These are phyloP conservation scores for Neltuma alba DNA, from an alignment of 306 rosid species.

Conservation along the genomic window DNA sequence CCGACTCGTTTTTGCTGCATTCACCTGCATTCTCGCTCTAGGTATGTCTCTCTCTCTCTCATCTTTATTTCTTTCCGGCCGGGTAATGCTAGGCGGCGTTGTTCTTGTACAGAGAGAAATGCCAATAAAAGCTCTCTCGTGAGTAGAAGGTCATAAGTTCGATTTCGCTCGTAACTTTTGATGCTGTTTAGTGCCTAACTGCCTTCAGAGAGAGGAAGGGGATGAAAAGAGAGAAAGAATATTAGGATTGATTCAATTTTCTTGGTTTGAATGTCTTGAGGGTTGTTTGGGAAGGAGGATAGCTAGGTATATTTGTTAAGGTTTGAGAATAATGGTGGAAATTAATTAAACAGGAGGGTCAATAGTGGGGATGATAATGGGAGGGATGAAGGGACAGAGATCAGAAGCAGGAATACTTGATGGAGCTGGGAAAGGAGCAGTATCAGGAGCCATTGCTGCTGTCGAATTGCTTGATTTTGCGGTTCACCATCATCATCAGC, in stretches of 20 bases:
- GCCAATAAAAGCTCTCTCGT: no score
- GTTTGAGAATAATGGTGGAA: not conserved
- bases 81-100: not conserved
- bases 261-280: not conserved
- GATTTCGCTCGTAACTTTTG: no score
- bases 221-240: not conserved
- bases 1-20: slow-evolving; percentile 31
- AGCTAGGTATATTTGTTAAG: not conserved
- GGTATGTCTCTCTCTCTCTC: slow-evolving; percentile 28
- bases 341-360: slow-evolving; percentile 43
- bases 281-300: not conserved
- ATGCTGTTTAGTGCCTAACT: no score
- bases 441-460: slow-evolving; percentile 55
- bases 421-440: slow-evolving; percentile 58
- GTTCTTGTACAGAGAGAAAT: not conserved
- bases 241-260: no score
- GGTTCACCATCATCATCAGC: slow-evolving; percentile 20
- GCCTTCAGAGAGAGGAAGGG: not conserved
- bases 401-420: slow-evolving; percentile 52
- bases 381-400: slow-evolving; percentile 49
- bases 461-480: slow-evolving; percentile 32
- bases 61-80: not conserved
- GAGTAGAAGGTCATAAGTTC: no score
- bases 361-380: slow-evolving; percentile 46
- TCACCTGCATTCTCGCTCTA: slow-evolving; percentile 37